Base-by-base conservation (phyloP, 768 basidiomycete genomes). In the Pulveroboletus sp. region DNA sequence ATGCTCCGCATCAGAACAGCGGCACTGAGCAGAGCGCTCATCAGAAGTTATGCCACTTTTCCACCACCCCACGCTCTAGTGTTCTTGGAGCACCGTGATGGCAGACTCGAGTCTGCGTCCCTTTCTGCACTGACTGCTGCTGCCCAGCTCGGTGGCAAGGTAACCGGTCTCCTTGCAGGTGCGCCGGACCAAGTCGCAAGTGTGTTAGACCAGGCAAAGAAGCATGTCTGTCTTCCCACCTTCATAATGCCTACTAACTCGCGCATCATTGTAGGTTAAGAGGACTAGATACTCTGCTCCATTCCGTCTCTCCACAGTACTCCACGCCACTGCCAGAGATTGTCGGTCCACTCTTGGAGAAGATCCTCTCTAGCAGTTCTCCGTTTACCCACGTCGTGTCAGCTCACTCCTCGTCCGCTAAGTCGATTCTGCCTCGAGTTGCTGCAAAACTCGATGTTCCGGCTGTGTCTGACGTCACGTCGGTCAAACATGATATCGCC, bases 71-170 rank as follows among this genome's bases (percentile, higher is more conserved):
- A 88, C 69, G 83, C 87, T 1, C 80, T 96, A 5, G 84, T 96
- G n/a, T 85, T 90, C 57, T 75, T 97, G 41, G 95, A 97, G 68
- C 93, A 97, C 64, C 79, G 81, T 40, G 75, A 80, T 43, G 92
- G 92, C 33, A 76, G 80, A 50, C 78, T 98, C 55, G 90, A 93
- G 50, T 79, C 92, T 1, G 85, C 82, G 12, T 89, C 89, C 12
- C 76, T 97, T 50, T 93, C 89, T 31, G 95, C 96, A 24, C 72
- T 99, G 55, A 91, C 93, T 1, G 96, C 96, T 38, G 96, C 94
- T 1, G 74, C 80, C 50, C 78, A 85, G 57, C 78, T 98, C 2
- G 92, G 92, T 39, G 93, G 93, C 3, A 75, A 88, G 61, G 86
- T 97, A 33, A 88, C 91, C 41, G 86, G 85, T 10, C 73, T 92